Evolutionary conservation across 2,329 filamentous ascomycete species (phyloP).

Genomic region (Penicillium capsulatum): DNA sequence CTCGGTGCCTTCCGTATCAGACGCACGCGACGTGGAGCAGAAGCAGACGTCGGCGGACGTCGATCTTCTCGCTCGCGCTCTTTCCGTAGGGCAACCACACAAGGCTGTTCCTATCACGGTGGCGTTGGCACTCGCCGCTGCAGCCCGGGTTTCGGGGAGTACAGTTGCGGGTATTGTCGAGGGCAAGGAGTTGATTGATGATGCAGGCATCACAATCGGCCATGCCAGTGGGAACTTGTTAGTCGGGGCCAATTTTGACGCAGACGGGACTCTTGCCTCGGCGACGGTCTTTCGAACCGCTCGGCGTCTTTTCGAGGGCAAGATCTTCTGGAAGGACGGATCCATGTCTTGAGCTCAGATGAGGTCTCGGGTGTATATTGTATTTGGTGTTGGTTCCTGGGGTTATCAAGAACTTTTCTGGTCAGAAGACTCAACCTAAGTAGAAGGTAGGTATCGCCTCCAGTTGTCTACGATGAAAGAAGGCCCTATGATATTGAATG

Average conservation of each 20-base stretch:
- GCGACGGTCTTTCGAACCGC: constrained; percentile 49
- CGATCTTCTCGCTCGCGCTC: constrained; percentile 46
- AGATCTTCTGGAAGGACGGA: constrained; percentile 39
- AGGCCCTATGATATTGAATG: no score
- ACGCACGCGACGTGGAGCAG: constrained; percentile 8
- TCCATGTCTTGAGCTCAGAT: neutral
- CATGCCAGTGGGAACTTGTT: constrained; percentile 48
- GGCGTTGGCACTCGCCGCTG: constrained; percentile 49
- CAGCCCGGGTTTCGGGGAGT: constrained; percentile 44
- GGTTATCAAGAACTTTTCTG: no score
- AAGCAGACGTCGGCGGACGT: constrained; percentile 34
- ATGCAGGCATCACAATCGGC: constrained; percentile 39
- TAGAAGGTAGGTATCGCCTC: no score
- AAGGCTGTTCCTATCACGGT: constrained; percentile 55
- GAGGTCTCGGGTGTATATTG: no score
- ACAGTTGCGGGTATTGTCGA: constrained; percentile 37
- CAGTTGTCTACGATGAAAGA: no score
- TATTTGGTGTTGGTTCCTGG: no score
- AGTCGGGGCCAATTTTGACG: constrained; percentile 41
- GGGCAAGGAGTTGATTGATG: constrained; percentile 21
- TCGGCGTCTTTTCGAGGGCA: constrained; percentile 47
- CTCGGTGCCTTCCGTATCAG: constrained; percentile 26
- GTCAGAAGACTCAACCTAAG: no score
- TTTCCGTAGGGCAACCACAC: constrained; percentile 56
- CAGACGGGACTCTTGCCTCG: constrained; percentile 31